These are phyloP conservation scores for Mentha longifolia DNA, from an alignment of 257 asterid species.

Conservation along the genomic window DNA sequence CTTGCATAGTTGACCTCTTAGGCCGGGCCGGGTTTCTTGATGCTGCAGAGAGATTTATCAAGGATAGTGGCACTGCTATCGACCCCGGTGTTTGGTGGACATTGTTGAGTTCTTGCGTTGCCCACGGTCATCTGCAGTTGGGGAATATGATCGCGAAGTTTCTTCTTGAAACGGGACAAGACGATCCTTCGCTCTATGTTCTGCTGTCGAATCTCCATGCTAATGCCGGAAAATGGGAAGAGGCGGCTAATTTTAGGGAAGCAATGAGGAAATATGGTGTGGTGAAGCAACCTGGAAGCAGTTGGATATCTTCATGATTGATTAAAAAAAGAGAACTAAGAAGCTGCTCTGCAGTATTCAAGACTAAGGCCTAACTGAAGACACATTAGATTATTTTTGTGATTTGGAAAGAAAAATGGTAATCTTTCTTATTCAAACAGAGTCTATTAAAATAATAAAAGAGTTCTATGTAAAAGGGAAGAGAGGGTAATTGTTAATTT, in stretches of 20 bases:
- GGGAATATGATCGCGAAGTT: slow-evolving; percentile 61
- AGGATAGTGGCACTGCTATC: slow-evolving; percentile 41
- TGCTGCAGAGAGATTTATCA: slow-evolving; percentile 58
- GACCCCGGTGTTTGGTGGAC: slow-evolving; percentile 82
- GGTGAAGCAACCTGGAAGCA: slow-evolving; percentile 74
- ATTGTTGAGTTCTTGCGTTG: slow-evolving; percentile 67
- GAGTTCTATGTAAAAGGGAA: too few species aligned
- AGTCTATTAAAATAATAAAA: too few species aligned
- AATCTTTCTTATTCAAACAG: too few species aligned
- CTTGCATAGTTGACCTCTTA: slow-evolving; percentile 75
- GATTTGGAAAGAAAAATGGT: too few species aligned
- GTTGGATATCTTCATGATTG: slow-evolving; percentile 56
- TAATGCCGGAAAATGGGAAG: slow-evolving; percentile 78
- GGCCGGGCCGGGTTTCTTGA: slow-evolving; percentile 81
- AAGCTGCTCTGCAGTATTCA: too few species aligned
- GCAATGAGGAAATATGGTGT: slow-evolving; percentile 60
- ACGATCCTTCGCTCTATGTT: slow-evolving; percentile 67
- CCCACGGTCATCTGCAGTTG: slow-evolving; percentile 64
- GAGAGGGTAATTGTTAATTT: too few species aligned
- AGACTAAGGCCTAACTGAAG: too few species aligned
- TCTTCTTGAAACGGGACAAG: slow-evolving; percentile 59
- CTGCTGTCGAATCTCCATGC: slow-evolving; percentile 79
- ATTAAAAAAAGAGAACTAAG: too few species aligned
- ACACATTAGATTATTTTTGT: too few species aligned
- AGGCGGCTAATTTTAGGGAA: slow-evolving; percentile 72